Conservation (phyloP, 1,284 basidiomycete genomes). For the Ceratobasidium sp. region DNA sequence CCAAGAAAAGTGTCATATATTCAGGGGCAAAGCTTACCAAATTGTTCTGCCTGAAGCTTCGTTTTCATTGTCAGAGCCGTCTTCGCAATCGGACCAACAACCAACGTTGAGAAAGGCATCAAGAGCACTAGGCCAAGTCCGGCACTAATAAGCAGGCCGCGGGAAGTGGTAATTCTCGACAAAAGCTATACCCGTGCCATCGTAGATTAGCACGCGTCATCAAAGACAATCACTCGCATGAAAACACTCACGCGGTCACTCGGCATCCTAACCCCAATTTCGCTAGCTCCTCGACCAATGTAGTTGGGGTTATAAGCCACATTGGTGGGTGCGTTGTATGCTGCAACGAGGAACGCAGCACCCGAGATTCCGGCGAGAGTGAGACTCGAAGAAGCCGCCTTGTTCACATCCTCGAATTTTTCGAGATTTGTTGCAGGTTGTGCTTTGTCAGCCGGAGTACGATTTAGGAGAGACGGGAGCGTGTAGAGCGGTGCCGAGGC, state of each 20-base stretch:
- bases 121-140: slow-evolving; percentile 3
- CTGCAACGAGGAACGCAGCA: slow-evolving; percentile 27
- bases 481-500: slow-evolving; percentile 31
- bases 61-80: slow-evolving; percentile 1
- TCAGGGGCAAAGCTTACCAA: neutral
- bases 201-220: neutral
- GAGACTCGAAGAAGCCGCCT: slow-evolving; percentile 19
- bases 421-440: slow-evolving; percentile 31
- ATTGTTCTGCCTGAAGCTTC: slow-evolving; percentile 32
- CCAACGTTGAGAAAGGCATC: slow-evolving; percentile 15
- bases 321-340: slow-evolving; percentile 5
- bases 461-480: slow-evolving; percentile 21
- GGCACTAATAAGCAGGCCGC: slow-evolving; percentile 20
- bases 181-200: neutral
- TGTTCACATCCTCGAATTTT: slow-evolving; percentile 34
- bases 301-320: slow-evolving; percentile 23
- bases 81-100: slow-evolving; percentile 21
- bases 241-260: slow-evolving; percentile 21
- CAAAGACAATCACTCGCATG: neutral
- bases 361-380: slow-evolving; percentile 25
- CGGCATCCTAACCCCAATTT: slow-evolving; percentile 12
- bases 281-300: slow-evolving; percentile 18
- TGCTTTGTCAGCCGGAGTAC: slow-evolving; percentile 19
- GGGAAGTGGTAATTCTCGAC: slow-evolving; percentile 9
- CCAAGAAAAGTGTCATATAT: neutral